Evolutionary conservation across 2,329 filamentous ascomycete species (phyloP), one percentile per base, ranked within the genome.

Genomic region (Harringtonia lauricola): DNA sequence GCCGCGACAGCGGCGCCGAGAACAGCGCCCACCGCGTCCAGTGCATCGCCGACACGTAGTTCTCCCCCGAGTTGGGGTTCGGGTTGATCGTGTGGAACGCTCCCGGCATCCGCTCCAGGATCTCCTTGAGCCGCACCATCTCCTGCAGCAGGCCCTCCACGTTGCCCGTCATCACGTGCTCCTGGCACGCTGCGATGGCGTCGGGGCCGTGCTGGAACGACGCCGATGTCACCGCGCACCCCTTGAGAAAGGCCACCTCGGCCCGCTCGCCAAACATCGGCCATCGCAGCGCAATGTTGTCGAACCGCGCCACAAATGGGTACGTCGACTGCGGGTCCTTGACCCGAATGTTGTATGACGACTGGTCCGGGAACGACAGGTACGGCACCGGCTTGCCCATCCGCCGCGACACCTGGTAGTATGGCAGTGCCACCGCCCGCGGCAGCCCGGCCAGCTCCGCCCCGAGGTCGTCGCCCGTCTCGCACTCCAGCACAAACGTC

Each of bases 251-350:
- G 4, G 70, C 65, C 10, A 71, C 64, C 51, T 74, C 70, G 0
- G 69, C 65, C 18, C 62, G 59, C 49, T 74, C 70, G 13, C 70
- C 68, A 41, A 74, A 74, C 57, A 73, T 67, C 1, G 70, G 66
- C 71, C 71, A 74, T 33, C 71, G 59, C 15, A 74, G 58, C 36
- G 74, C 71, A 15, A 64, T 74, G 41, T 75, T 74, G 39, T 74
- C 69, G 40, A 72, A 71, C 1, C 70, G 59, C 0, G 64, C 69
- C 0, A 72, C 58, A 43, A 74, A 76, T 3, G 71, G 71, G 35
- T 66, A 63, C 1, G 52, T 65, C 0, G 70, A 71, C 1, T 63
- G 70, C 1, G 64, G 60, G 43, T 74, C 69, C 19, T 62, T 60
- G 43, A 72, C 61, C 52, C 66, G 68, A 45, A 72, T 59, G 45